Evolutionary conservation across 805 yeast species (phyloP), one percentile per base, ranked within the genome.

Genomic region (Peterozyma xylosa): DNA sequence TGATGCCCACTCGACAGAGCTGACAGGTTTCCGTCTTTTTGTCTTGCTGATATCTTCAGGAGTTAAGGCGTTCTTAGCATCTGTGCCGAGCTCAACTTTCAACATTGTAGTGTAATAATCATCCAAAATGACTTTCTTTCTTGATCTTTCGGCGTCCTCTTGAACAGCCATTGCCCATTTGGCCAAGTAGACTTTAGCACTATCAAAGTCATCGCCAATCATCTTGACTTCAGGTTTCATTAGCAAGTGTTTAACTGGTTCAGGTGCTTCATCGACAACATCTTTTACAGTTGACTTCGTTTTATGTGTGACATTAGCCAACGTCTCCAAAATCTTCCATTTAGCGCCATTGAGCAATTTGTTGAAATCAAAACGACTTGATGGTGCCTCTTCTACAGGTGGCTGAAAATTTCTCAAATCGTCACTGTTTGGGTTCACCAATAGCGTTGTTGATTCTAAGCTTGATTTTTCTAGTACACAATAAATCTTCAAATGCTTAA

Each of bases 81-180:
- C 54, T n/a, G 70, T 62, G 0, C 88, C 89, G 11, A 85, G 59
- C 54, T 85, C 90, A 42, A 70, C 66, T 43, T 71, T 73, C 35
- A 85, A 68, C 41, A 76, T 57, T 30, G 71, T 72, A 37, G 71
- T 62, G 50, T 81, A 80, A 14, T 78, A 68, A n/a, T 77, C 78
- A 52, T 79, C 81, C 45, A 81, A 68, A 32, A 80, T 67, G 54
- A 73, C 67, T 54, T 68, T 67, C 45, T 68, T 67, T 48, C 77
- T 63, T 48, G 76, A 70, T 45, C 77, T 74, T 51, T 80, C 89
- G 2, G 96, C 93, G 59, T 91, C 95, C 53, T 89, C 90, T 53
- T 91, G 93, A 9, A 93, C 93, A 29, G 87, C 87, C 53, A 87
- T 74, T 0, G 98, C 97, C 98, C 98, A 93, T 65, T 89, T 90